A percentile compares a stretch with the other conserved stretches of the same genome.
Evolutionary conservation across 2,329 filamentous ascomycete genomes (phyloP).

Genomic region (Periconia macrospinosa): DNA sequence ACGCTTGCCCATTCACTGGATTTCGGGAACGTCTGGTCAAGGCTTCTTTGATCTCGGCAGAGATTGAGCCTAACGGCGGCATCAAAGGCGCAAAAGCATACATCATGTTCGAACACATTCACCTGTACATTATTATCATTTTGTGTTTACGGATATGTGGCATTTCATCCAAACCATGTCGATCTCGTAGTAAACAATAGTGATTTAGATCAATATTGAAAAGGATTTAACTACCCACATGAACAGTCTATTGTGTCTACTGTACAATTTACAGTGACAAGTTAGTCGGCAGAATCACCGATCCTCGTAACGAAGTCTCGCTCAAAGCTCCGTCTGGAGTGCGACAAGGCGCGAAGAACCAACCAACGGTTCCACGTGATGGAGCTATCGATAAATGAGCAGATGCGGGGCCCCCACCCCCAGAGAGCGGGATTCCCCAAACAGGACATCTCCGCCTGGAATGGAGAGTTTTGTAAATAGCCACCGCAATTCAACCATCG

Average conservation of each 20-base stretch:
- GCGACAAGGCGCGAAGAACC: neutral
- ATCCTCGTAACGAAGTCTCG: neutral
- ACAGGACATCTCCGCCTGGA: neutral
- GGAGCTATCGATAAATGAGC: neutral
- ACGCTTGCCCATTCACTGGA: neutral
- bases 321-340: neutral
- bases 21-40: neutral
- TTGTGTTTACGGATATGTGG: no score
- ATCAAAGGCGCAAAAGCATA: neutral
- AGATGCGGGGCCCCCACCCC: neutral
- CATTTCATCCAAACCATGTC: neutral
- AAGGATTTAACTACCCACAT: neutral
- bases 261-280: neutral
- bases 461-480: neutral
- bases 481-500: neutral
- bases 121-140: neutral
- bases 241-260: neutral
- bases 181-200: neutral
- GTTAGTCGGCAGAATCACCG: neutral
- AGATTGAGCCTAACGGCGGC: neutral
- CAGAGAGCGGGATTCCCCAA: neutral
- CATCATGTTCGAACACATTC: neutral
- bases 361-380: neutral
- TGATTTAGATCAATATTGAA: neutral
- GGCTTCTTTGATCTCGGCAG: no score